Percentiles rank a stretch among this genome's conserved stretches.
These are phyloP conservation scores for Cucurbitaria berberidis DNA, from an alignment of 2,329 filamentous ascomycete genomes.

Conservation along the genomic window DNA sequence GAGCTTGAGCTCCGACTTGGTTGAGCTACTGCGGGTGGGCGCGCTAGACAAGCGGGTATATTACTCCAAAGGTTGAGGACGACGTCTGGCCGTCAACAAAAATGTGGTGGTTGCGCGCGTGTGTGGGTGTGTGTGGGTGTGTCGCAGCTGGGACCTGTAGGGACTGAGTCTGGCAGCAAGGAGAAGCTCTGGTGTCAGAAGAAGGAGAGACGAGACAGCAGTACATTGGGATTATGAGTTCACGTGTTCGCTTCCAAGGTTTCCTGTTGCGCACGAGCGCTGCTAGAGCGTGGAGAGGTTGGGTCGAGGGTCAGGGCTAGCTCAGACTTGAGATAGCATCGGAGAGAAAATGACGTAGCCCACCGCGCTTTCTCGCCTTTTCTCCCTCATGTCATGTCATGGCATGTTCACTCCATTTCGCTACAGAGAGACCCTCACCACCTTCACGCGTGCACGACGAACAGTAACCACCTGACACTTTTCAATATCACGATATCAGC, in stretches of 20 bases:
- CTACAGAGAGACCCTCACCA: no score
- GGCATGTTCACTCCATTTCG: neutral
- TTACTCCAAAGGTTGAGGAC: slow-evolving; percentile 24
- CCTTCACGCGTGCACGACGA: slow-evolving; percentile 7
- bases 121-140: no score
- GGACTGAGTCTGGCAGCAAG: slow-evolving; percentile 11
- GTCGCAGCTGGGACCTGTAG: slow-evolving; percentile 17
- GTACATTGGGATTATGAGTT: slow-evolving; percentile 10
- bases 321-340: slow-evolving; percentile 11
- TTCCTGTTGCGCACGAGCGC: slow-evolving; percentile 29
- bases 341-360: slow-evolving; percentile 27
- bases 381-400: neutral
- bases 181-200: slow-evolving; percentile 3
- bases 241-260: slow-evolving; percentile 7
- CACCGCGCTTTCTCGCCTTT: neutral
- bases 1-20: slow-evolving; percentile 31
- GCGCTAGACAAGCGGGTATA: slow-evolving; percentile 38
- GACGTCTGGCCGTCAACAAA: slow-evolving; percentile 21
- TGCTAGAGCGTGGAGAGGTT: slow-evolving; percentile 24
- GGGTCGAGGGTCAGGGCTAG: slow-evolving; percentile 24
- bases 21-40: slow-evolving; percentile 32
- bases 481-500: slow-evolving; percentile 6
- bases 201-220: slow-evolving; percentile 6
- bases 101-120: no score
- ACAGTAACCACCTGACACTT: slow-evolving; percentile 3